phyloP scores from a whole-genome alignment of 1,284 basidiomycete genomes.

The Sporisorium graminicola region DNA sequence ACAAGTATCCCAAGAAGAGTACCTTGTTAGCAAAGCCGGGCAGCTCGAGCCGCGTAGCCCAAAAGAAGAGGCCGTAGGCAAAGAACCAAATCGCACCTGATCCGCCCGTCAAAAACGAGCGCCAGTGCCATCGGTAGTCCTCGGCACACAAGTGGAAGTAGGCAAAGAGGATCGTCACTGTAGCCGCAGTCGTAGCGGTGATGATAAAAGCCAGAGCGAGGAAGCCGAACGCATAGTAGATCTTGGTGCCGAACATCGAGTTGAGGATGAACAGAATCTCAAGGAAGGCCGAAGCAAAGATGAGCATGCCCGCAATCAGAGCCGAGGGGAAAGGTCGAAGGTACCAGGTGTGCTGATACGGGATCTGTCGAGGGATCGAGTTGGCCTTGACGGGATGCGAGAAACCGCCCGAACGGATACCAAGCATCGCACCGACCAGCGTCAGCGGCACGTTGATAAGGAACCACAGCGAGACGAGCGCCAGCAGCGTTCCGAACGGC shows the following conservation, averaged over 20 bases:
- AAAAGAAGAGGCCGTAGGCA: constrained; percentile 84
- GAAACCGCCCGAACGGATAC: constrained; percentile 87
- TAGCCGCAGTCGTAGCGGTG: constrained; percentile 75
- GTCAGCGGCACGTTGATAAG: constrained; percentile 87
- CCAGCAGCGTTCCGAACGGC: constrained; percentile 90
- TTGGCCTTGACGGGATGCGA: constrained; percentile 88
- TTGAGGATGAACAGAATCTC: constrained; percentile 95
- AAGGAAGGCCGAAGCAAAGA: constrained; percentile 96
- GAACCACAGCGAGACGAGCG: constrained; percentile 94
- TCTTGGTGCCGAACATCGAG: constrained; percentile 90
- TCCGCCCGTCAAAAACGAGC: constrained; percentile 92
- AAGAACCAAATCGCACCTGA: constrained; percentile 94
- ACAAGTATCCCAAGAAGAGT: constrained; percentile 91
- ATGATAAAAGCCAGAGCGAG: constrained; percentile 87
- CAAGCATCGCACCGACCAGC: constrained; percentile 76
- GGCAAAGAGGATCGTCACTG: constrained; percentile 62
- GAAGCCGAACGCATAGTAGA: constrained; percentile 78
- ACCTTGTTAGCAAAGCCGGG: constrained; percentile 85
- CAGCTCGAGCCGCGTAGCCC: constrained; percentile 85
- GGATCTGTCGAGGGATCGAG: constrained; percentile 79
- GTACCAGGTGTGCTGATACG: constrained; percentile 69
- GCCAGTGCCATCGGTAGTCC: constrained; percentile 98
- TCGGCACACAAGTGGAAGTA: constrained; percentile 93
- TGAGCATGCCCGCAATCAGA: constrained; percentile 88
- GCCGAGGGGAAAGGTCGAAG: constrained; percentile 76